A percentile compares a stretch with the other conserved stretches of the same genome.
phyloP scores from a whole-genome alignment of 495 filamentous ascomycete genomes.

The Geopyxis carbonaria region DNA sequence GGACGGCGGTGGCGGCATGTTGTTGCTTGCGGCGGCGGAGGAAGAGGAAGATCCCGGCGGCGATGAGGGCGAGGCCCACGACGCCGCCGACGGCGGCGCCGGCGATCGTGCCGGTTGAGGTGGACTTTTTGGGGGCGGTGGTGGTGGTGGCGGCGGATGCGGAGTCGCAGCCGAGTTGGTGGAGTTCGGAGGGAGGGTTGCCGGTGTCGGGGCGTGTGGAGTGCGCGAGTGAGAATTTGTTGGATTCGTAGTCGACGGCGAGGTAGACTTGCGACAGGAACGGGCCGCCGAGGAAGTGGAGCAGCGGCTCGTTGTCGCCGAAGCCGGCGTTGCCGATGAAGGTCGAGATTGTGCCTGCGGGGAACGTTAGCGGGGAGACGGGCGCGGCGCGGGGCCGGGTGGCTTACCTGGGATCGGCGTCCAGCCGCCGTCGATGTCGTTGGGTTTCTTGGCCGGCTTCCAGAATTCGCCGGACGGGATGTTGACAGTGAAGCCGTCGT shows the following conservation, averaged over 20 bases:
- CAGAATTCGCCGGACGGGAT: slow-evolving; percentile 10
- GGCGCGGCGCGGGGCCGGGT: too few relatives aligned
- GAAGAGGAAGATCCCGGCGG: slow-evolving; percentile 6
- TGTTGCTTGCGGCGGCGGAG: slow-evolving; percentile 10
- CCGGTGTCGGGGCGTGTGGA: not conserved
- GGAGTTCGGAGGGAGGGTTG: not conserved
- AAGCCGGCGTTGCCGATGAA: too few relatives aligned
- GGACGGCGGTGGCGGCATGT: too few relatives aligned
- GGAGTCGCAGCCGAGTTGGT: slow-evolving; percentile 6
- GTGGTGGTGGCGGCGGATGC: not conserved
- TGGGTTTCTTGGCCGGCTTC: too few relatives aligned
- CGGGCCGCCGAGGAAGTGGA: slow-evolving; percentile 19
- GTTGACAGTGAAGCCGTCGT: slow-evolving; percentile 10
- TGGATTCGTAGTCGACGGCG: slow-evolving; percentile 16
- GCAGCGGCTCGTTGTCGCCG: slow-evolving; percentile 7
- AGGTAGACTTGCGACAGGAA: slow-evolving; percentile 23
- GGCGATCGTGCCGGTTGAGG: slow-evolving; percentile 7
- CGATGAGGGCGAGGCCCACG: slow-evolving; percentile 5
- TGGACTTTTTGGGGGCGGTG: not conserved
- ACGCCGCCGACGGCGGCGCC: slow-evolving; percentile 16
- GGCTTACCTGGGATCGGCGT: too few relatives aligned
- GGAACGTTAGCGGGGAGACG: not conserved
- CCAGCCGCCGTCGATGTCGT: too few relatives aligned
- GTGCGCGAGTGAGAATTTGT: slow-evolving; percentile 12
- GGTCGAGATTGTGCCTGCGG: too few relatives aligned